A percentile compares a stretch with the other conserved stretches of the same genome.
phyloP scores from a whole-genome alignment of 2,329 filamentous ascomycete species.

The Fusarium tupiense region DNA sequence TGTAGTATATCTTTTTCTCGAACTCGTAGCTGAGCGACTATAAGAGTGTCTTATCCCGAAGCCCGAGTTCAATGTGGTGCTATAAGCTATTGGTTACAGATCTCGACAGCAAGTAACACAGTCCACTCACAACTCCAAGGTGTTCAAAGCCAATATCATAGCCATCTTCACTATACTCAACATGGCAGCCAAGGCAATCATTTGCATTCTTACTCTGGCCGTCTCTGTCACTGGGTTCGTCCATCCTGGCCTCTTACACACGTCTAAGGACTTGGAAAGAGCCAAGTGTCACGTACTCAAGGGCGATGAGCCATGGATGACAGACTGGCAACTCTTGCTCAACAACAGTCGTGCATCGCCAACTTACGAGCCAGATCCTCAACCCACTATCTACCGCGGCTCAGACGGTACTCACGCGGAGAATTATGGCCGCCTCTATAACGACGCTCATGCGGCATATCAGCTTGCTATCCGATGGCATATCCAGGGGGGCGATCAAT shows the following conservation, averaged over 20 bases:
- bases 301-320: background rate
- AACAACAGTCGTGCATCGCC: background rate
- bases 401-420: background rate
- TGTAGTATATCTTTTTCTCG: fast-evolving
- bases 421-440: background rate
- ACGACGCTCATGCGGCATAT: background rate
- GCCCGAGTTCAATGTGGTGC: too few relatives aligned
- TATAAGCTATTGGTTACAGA: too few relatives aligned
- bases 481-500: background rate
- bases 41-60: too few relatives aligned
- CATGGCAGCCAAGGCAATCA: too few relatives aligned
- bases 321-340: background rate
- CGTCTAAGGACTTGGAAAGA: background rate
- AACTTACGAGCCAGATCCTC: background rate
- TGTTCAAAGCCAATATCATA: too few relatives aligned
- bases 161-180: too few relatives aligned
- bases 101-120: too few relatives aligned
- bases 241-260: background rate
- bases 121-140: too few relatives aligned
- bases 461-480: background rate
- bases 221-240: background rate
- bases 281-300: background rate
- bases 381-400: background rate
- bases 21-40: too few relatives aligned
- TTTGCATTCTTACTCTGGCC: background rate